Conservation (phyloP, 345 rosid species). For the Camelina neglecta region DNA sequence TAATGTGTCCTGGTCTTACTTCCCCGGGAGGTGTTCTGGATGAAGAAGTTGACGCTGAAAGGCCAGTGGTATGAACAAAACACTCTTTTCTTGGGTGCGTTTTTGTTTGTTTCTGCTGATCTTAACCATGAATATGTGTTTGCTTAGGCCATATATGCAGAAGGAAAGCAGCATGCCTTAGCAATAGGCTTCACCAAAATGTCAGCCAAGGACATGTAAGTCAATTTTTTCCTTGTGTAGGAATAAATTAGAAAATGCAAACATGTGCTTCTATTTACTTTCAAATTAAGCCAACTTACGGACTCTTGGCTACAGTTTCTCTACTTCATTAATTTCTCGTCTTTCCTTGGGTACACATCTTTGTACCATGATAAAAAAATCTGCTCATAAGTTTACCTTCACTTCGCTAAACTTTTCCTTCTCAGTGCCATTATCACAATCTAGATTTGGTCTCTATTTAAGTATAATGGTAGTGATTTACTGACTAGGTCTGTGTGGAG, state of each 20-base stretch:
- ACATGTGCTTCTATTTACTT: background rate
- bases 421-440: background rate
- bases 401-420: background rate
- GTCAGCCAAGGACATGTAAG: constrained; percentile 99
- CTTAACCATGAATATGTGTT: constrained; percentile 9
- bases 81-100: background rate
- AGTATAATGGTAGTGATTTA: constrained; percentile 2
- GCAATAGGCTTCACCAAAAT: constrained; percentile 98
- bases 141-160: constrained; percentile 94
- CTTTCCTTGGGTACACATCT: background rate
- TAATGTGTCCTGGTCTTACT: constrained; percentile 99
- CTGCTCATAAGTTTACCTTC: too few species aligned
- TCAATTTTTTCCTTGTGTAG: constrained; percentile 19
- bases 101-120: constrained; percentile 18
- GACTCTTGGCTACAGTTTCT: background rate
- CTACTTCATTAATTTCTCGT: background rate
- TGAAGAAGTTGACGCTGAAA: constrained; percentile 87
- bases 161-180: constrained; percentile 97
- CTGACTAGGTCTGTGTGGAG: background rate
- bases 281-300: background rate
- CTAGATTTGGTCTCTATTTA: constrained; percentile 5
- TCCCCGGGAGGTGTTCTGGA: constrained; percentile 97
- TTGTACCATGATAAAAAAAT: background rate
- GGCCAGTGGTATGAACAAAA: constrained; percentile 76
- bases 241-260: background rate